Evolutionary conservation across 352 stramenopile species (phyloP).

Genomic region (Globisporangium middletonii): DNA sequence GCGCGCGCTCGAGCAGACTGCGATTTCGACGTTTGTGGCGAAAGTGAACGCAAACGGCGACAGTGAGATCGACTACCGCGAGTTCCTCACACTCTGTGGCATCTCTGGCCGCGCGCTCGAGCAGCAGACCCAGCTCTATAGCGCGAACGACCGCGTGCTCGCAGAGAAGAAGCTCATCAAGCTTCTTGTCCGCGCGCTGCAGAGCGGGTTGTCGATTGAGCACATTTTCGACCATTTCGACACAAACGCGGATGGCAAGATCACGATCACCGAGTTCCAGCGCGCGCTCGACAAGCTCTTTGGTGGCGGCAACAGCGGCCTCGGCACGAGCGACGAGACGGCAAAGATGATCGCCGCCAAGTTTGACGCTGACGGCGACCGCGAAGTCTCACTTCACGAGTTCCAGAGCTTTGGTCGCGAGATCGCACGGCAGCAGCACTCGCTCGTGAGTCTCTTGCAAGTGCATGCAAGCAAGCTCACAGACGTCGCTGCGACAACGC

Average conservation of each 20-base stretch:
- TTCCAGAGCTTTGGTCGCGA: conserved; percentile 50
- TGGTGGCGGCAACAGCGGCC: conserved; percentile 20
- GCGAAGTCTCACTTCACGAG: conserved; percentile 42
- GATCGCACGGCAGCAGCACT: conserved; percentile 29
- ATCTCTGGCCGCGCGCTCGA: conserved; percentile 21
- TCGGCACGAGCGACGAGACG: conserved; percentile 25
- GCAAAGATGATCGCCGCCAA: conserved; percentile 25
- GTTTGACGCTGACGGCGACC: conserved; percentile 58
- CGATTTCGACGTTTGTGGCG: conserved; percentile 34
- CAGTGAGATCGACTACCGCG: conserved; percentile 52
- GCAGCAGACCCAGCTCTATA: conserved; percentile 10
- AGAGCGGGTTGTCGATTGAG: conserved; percentile 35
- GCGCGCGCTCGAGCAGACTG: conserved; percentile 36
- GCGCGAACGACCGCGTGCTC: conserved; percentile 11
- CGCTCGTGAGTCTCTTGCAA: conserved; percentile 18
- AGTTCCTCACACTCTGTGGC: conserved; percentile 59
- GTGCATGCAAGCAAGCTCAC: conserved; percentile 18
- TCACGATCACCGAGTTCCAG: conserved; percentile 56
- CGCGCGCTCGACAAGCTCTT: conserved; percentile 47
- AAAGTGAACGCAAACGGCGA: conserved; percentile 58
- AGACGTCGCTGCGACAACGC: conserved; percentile 3
- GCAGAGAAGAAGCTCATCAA: conserved; percentile 61
- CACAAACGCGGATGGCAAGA: conserved; percentile 42
- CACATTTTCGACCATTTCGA: conserved; percentile 82
- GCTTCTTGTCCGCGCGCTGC: conserved; percentile 42